A percentile compares a stretch with the other conserved stretches of the same genome.
These are phyloP conservation scores for Solanum corneliomulleri DNA, from an alignment of 257 asterid species.

Conservation along the genomic window DNA sequence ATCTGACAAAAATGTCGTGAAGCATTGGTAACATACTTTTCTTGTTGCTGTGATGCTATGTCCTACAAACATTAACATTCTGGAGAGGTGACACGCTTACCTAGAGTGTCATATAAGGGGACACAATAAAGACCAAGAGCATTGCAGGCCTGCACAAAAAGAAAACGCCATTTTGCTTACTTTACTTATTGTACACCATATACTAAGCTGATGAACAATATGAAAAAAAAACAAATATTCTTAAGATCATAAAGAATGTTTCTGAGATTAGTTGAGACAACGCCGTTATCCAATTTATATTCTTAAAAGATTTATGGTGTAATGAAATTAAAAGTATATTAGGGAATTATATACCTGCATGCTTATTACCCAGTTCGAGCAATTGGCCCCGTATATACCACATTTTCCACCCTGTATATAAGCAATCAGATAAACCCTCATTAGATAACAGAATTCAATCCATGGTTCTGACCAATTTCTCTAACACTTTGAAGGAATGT, in stretches of 20 bases:
- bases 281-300: neutral
- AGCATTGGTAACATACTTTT: neutral
- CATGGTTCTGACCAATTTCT: neutral
- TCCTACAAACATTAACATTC: neutral
- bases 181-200: neutral
- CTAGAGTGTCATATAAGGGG: constrained; percentile 76
- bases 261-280: neutral
- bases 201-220: neutral
- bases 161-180: neutral
- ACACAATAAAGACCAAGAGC: constrained; percentile 67
- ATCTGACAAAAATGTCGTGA: neutral
- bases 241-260: neutral
- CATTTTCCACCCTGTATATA: constrained; percentile 52
- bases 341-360: constrained; percentile 44
- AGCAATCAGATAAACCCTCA: neutral
- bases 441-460: neutral
- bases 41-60: neutral
- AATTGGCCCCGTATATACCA: constrained; percentile 77
- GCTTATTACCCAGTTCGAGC: constrained; percentile 65
- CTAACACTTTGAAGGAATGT: neutral
- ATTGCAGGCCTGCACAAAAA: constrained; percentile 61
- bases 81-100: constrained; percentile 15
- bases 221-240: neutral
- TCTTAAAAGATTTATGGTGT: neutral
- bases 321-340: neutral